Evolutionary conservation across 164 flowering plant species (phyloP).

Genomic region (Vitis riparia): DNA sequence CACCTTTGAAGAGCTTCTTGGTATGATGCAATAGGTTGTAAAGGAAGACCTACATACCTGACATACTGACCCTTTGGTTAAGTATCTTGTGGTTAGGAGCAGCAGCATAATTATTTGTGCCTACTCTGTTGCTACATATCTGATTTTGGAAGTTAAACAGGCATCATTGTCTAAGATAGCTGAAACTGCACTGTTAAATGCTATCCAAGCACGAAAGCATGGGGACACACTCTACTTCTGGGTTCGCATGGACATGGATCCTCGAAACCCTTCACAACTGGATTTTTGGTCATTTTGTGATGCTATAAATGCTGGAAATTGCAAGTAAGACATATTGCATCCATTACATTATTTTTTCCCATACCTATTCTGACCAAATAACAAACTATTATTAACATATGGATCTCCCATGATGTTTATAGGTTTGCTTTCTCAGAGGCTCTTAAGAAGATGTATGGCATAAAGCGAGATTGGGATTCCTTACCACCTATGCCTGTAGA

Average conservation of each 20-base stretch:
- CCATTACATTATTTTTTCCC: neutral
- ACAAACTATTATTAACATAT: neutral
- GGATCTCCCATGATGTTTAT: neutral
- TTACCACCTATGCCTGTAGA: slow-evolving; percentile 90
- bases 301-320: slow-evolving; percentile 93
- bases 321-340: slow-evolving; percentile 56
- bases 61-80: too few species aligned
- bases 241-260: slow-evolving; percentile 85
- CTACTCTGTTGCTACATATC: neutral
- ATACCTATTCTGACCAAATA: neutral
- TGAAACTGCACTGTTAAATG: slow-evolving; percentile 62
- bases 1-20: too few species aligned
- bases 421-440: slow-evolving; percentile 83
- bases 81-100: too few species aligned
- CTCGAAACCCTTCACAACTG: slow-evolving; percentile 55
- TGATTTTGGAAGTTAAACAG: slow-evolving; percentile 36
- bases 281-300: slow-evolving; percentile 99
- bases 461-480: slow-evolving; percentile 48
- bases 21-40: too few species aligned
- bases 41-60: too few species aligned
- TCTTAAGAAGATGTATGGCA: slow-evolving; percentile 75
- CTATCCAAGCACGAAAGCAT: slow-evolving; percentile 57
- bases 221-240: slow-evolving; percentile 96
- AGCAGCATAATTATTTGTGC: too few species aligned
- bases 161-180: slow-evolving; percentile 65